Base-by-base conservation (phyloP, 768 basidiomycete species). In the Podaxis carcinomalis region DNA sequence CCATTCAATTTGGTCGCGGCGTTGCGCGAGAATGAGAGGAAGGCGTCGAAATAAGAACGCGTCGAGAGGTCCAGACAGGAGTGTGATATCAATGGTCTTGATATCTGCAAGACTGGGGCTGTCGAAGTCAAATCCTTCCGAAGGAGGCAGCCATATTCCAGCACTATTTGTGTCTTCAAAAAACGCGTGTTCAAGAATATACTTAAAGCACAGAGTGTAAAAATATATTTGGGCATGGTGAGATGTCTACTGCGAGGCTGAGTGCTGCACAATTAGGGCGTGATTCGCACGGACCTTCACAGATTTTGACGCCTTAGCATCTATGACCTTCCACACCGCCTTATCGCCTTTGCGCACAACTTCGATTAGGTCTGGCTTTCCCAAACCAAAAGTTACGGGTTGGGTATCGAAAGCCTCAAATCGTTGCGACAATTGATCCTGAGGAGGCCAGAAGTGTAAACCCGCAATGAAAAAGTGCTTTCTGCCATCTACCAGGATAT, bases 191-290 rank as follows among this genome's bases (percentile, higher is more conserved):
- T 69, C 67, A 25, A 83, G 74, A 10, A 82, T 66, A 58, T 74
- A 69, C 21, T 69, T 67, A 16, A 82, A 67, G 60, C 80, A 83
- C 14, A 80, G 63, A 5, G 75, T 77, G 64, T 83, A 82, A 59
- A 81, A 81, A 66, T 80, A 81, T 19, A 82, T 79, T 68, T 83
- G 82, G 37, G 78, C 77, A 51, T 80, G 79, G 63, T 83, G 82
- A 6, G 80, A 76, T 23, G 80, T 77, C 80, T 83, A 47, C 16
- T 52, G 49, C 28, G 56, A 19, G 9, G 53, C 42, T 36, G 40
- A 27, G 40, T 21, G 51, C 28, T 19, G 23, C 27, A 19, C 44
- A 54, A 44, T 28, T 36, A 36, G 13, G 19, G 57, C 52, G 40
- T n/a, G 9, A 52, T 9, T 49, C 37, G 27, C 25, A 56, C 68